Conservation (phyloP, 2,329 filamentous ascomycete genomes). For the Hortaea sp. region DNA sequence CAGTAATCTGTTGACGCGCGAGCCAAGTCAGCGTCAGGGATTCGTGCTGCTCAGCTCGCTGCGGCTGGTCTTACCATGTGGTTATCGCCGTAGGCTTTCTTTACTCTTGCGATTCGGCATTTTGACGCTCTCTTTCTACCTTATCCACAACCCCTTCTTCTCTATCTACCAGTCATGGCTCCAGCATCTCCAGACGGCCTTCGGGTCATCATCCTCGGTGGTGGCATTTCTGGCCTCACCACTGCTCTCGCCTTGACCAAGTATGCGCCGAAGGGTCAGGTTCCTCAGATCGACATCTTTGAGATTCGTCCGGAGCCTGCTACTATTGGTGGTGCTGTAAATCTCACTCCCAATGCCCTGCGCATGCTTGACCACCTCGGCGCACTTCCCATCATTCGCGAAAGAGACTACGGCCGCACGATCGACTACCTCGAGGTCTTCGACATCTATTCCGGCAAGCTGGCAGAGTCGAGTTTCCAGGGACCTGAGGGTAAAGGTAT, state of each 20-base stretch:
- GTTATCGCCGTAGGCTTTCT: background rate
- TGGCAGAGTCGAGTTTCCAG: constrained; percentile 33
- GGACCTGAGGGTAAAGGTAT: constrained; percentile 34
- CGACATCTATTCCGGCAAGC: constrained; percentile 33
- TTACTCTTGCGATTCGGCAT: background rate
- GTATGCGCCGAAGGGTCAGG: constrained; percentile 27
- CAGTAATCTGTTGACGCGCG: background rate
- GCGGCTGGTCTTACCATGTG: too few species aligned
- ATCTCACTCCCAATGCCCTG: constrained; percentile 39
- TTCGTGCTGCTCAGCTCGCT: too few species aligned
- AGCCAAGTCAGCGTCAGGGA: background rate
- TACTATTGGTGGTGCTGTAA: constrained; percentile 37
- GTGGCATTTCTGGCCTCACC: constrained; percentile 42
- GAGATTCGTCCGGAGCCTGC: constrained; percentile 38
- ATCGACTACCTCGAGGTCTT: constrained; percentile 37
- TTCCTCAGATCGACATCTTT: constrained; percentile 36
- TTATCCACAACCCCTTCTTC: background rate
- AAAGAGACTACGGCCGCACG: constrained; percentile 30
- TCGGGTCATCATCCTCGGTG: constrained; percentile 41
- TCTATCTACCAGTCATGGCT: constrained; percentile 13
- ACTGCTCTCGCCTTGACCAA: constrained; percentile 40
- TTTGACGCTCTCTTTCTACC: background rate
- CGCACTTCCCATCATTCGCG: constrained; percentile 27
- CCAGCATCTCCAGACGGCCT: constrained; percentile 20
- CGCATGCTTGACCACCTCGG: constrained; percentile 29